Percentiles rank a stretch among this genome's conserved stretches.
These are phyloP conservation scores for Botrytis elliptica DNA, from an alignment of 2,329 filamentous ascomycete genomes.

Conservation along the genomic window DNA sequence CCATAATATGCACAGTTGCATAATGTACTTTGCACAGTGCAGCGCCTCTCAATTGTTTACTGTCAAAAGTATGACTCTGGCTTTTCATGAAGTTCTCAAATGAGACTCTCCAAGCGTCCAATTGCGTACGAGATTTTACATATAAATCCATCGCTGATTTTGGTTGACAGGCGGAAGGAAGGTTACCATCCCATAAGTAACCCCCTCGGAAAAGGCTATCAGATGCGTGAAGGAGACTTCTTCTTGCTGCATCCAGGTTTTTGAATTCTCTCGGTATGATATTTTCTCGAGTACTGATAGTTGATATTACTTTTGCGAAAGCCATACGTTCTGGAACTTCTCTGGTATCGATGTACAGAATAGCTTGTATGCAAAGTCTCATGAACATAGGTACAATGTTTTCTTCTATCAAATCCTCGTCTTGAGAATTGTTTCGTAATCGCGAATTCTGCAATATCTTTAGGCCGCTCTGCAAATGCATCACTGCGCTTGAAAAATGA, in stretches of 20 bases:
- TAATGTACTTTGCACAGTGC: constrained; percentile 38
- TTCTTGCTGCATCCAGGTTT: constrained; percentile 31
- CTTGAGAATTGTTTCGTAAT: constrained; percentile 12
- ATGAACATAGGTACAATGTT: constrained; percentile 33
- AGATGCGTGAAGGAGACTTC: constrained; percentile 28
- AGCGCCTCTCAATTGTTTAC: constrained; percentile 35
- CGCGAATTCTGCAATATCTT: constrained; percentile 32
- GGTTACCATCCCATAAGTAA: constrained; percentile 28
- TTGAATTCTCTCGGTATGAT: constrained; percentile 29
- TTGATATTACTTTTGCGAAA: constrained; percentile 28
- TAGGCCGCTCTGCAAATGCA: constrained; percentile 37
- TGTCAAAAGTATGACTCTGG: constrained; percentile 27
- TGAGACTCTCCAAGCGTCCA: constrained; percentile 30
- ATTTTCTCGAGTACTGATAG: constrained; percentile 23
- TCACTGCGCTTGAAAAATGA: constrained; percentile 33
- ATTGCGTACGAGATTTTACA: constrained; percentile 22
- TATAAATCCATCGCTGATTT: constrained; percentile 23
- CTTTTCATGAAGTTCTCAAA: constrained; percentile 35
- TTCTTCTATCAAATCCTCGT: constrained; percentile 30
- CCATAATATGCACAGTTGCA: constrained; percentile 31
- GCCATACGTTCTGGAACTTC: constrained; percentile 23
- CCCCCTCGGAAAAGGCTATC: constrained; percentile 34
- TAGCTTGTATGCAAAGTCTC: constrained; percentile 34
- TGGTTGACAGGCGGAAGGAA: constrained; percentile 29
- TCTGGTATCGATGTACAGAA: constrained; percentile 36